Percentiles rank a stretch among this genome's conserved stretches.
These are phyloP conservation scores for Solioccasus polychromus DNA, from an alignment of 768 basidiomycete species.

Conservation along the genomic window DNA sequence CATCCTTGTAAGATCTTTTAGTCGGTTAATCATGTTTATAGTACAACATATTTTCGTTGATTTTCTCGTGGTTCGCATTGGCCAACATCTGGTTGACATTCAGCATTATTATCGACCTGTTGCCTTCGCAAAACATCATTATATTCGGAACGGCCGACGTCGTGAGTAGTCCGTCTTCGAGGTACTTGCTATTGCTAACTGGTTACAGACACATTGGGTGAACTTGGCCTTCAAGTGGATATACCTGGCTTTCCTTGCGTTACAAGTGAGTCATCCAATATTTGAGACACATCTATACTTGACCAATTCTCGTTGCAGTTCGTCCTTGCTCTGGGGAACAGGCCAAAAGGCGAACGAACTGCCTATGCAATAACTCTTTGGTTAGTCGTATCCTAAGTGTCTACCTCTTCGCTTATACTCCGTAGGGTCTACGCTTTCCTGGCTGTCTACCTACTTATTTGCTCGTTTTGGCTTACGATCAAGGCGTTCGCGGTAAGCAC, in stretches of 20 bases:
- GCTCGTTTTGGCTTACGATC: conserved; percentile 81
- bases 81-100: conserved; percentile 96
- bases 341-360: conserved; percentile 84
- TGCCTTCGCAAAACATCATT: conserved; percentile 50
- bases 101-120: conserved; percentile 88
- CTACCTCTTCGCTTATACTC: conserved; percentile 4
- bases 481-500: conserved; percentile 68
- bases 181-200: background rate
- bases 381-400: conserved; percentile 35
- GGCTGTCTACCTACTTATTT: conserved; percentile 79
- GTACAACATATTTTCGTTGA: conserved; percentile 82
- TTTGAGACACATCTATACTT: background rate
- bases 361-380: conserved; percentile 72
- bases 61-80: conserved; percentile 92
- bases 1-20: background rate
- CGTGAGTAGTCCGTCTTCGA: conserved; percentile 44
- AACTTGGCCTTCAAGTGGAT: conserved; percentile 83
- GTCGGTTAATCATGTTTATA: conserved; percentile 27
- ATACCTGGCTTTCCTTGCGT: conserved; percentile 78
- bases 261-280: conserved; percentile 48
- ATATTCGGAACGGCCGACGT: conserved; percentile 72
- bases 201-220: conserved; percentile 73
- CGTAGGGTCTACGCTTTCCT: conserved; percentile 82
- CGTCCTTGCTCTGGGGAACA: conserved; percentile 70
- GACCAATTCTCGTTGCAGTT: conserved; percentile 37